Conservation (phyloP, 140 eudicot species). For the Oenanthe javanica region DNA sequence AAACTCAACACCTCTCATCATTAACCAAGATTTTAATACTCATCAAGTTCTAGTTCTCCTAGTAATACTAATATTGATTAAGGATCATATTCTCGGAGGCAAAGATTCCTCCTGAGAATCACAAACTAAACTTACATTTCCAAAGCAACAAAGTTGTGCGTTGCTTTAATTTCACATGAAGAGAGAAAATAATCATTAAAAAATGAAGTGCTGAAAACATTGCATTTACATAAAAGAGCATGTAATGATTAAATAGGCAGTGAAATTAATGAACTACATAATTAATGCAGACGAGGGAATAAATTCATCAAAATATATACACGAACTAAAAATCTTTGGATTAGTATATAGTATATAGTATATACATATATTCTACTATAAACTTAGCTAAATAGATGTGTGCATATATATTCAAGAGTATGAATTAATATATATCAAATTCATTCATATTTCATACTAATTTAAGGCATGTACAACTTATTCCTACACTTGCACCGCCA, state of each 20-base stretch:
- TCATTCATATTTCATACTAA: background rate
- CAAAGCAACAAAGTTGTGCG: background rate
- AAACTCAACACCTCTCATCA: too few species aligned
- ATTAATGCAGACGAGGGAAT: background rate
- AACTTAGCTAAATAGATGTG: background rate
- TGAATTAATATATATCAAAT: background rate
- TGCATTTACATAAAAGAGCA: background rate
- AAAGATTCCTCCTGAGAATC: constrained; percentile 7
- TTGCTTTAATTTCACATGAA: background rate
- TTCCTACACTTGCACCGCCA: constrained; percentile 39
- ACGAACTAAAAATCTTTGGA: background rate
- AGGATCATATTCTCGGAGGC: background rate
- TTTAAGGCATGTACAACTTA: constrained; percentile 29
- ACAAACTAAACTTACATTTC: background rate
- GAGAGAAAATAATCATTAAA: background rate
- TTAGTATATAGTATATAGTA: background rate
- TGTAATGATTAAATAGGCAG: background rate
- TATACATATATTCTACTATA: background rate
- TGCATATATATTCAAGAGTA: background rate
- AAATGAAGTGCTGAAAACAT: background rate
- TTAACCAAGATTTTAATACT: too few species aligned
- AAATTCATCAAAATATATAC: background rate
- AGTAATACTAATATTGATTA: too few species aligned
- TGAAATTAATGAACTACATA: background rate
- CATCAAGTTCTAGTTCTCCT: too few species aligned